Evolutionary conservation across 352 stramenopile genomes (phyloP), one percentile per base, ranked within the genome.

Genomic region (Phytopythium montanum): DNA sequence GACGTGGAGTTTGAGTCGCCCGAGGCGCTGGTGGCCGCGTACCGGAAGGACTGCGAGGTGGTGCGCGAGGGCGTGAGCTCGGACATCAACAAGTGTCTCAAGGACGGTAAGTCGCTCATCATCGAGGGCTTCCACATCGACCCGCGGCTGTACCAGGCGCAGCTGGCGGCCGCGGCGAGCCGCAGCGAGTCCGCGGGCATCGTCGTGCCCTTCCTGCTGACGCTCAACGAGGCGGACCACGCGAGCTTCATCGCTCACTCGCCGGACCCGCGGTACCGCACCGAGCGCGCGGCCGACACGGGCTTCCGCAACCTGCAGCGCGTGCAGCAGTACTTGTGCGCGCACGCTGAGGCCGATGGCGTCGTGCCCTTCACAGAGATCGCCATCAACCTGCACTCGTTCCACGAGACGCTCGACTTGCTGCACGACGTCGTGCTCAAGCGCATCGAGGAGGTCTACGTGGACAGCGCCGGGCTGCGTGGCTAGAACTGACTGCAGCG

Each of bases 51-150:
- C 62, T 95, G 86, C 46, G 73, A 78, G 39, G 76, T 93, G 25
- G 86, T 95, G 19, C 79, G 86, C 56, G 80, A 90, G 39, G 86
- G 86, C 12, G 84, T 95, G n/a, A 79, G 70, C 29, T 91, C 82
- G 7, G 86, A 95, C 60, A 91, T 95, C 58, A 80, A 92, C 68
- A 95, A 95, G 63, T 95, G 86, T 48, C 69, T 95, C 5, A 95
- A 94, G 58, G 86, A 95, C 60, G 86, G 86, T 64, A 95, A 95
- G 72, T 95, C 86, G 49, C 73, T 95, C 48, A 90, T 95, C 61
- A 85, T 95, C 36, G 86, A 95, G 53, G 86, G 86, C 4, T 87
- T 95, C 56, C 86, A 95, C 70, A 81, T 95, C 45, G 86, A 95
- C 59, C 86, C 86, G 53, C 84, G 82, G 13, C 65, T 95, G 59